Conservation (phyloP, 2,329 filamentous ascomycete species). For the Xylaria multiplex region DNA sequence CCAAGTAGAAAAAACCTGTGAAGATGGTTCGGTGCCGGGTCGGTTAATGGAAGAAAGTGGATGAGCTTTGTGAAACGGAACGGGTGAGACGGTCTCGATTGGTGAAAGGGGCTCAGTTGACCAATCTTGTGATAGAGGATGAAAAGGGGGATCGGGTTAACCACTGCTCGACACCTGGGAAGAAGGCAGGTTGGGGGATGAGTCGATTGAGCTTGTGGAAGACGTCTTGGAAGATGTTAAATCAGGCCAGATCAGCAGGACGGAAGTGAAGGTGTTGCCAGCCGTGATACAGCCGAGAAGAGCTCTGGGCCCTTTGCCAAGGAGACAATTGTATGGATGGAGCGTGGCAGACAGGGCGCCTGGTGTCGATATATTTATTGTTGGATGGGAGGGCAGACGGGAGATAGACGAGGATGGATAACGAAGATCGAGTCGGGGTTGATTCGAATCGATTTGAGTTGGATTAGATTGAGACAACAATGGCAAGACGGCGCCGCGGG, state of each 20-base stretch:
- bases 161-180: constrained; percentile 21
- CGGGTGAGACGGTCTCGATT: constrained; percentile 32
- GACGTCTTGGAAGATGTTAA: constrained; percentile 21
- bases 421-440: not conserved
- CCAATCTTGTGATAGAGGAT: constrained; percentile 35
- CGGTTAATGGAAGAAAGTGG: constrained; percentile 24
- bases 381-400: not conserved
- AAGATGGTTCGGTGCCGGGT: constrained; percentile 23
- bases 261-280: constrained; percentile 34
- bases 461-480: constrained; percentile 3
- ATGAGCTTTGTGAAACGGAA: constrained; percentile 30
- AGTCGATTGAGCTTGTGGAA: constrained; percentile 23
- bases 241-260: constrained; percentile 41
- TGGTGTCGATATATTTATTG: constrained; percentile 6
- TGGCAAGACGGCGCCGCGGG: not conserved
- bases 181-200: constrained; percentile 9
- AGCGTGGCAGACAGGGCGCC: constrained; percentile 3
- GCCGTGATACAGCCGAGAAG: constrained; percentile 32
- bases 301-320: constrained; percentile 33
- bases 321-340: constrained; percentile 14
- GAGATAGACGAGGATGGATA: not conserved
- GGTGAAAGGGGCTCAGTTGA: constrained; percentile 35
- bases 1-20: constrained; percentile 15
- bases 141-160: constrained; percentile 31
- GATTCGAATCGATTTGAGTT: not conserved